Evolutionary conservation across 2,329 filamentous ascomycete genomes (phyloP).

Genomic region (Cladosporium sp.): DNA sequence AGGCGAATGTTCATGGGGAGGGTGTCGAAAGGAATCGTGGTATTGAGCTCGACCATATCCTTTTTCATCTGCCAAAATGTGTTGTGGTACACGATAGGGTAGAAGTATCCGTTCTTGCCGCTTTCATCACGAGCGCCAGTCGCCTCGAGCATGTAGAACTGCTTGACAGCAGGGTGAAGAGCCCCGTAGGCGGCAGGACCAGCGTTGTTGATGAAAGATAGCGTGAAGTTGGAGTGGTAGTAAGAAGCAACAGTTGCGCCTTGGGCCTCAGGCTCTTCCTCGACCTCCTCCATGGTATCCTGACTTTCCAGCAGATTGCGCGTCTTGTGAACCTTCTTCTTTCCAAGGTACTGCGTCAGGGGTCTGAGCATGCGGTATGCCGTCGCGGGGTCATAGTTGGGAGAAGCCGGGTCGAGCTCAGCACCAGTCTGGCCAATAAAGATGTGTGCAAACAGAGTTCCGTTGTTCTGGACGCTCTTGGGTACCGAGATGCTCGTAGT

Average conservation of each 20-base stretch:
- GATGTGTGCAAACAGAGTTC: constrained; percentile 91
- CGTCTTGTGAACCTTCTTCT: constrained; percentile 84
- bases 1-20: constrained; percentile 79
- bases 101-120: constrained; percentile 89
- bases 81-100: constrained; percentile 85
- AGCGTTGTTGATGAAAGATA: constrained; percentile 77
- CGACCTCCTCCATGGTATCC: constrained; percentile 39
- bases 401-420: constrained; percentile 66
- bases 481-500: constrained; percentile 75
- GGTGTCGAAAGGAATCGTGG: constrained; percentile 80
- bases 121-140: constrained; percentile 75
- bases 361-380: constrained; percentile 82
- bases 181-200: constrained; percentile 62
- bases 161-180: constrained; percentile 66
- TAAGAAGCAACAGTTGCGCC: constrained; percentile 71
- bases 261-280: constrained; percentile 43
- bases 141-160: constrained; percentile 72
- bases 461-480: constrained; percentile 76
- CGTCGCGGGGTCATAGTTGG: constrained; percentile 64
- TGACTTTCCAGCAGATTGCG: constrained; percentile 66
- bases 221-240: constrained; percentile 90
- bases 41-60: constrained; percentile 88
- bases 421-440: constrained; percentile 74
- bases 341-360: constrained; percentile 80
- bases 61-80: constrained; percentile 93